A percentile compares a stretch with the other conserved stretches of the same genome.
Evolutionary conservation across 2,329 filamentous ascomycete genomes (phyloP).

Genomic region (Orbilia brochopaga): DNA sequence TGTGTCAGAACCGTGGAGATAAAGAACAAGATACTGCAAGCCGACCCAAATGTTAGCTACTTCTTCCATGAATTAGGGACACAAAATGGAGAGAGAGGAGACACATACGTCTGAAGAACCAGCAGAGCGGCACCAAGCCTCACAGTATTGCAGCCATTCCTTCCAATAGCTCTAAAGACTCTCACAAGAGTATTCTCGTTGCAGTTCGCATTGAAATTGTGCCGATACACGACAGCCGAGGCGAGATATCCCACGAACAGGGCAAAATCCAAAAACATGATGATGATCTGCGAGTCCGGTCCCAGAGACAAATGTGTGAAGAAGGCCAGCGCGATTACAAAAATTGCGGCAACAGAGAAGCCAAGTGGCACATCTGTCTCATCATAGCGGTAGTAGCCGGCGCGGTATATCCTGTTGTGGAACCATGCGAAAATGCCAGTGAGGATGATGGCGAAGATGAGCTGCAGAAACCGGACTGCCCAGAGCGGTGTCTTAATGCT

Average conservation of each 20-base stretch:
- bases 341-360: constrained; percentile 49
- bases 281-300: constrained; percentile 13
- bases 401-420: constrained; percentile 48
- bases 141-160: constrained; percentile 26
- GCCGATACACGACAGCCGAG: constrained; percentile 36
- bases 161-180: constrained; percentile 1
- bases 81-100: background rate
- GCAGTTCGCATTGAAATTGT: constrained; percentile 43
- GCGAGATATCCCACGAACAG: constrained; percentile 51
- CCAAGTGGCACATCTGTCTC: constrained; percentile 38
- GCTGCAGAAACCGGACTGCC: constrained; percentile 51
- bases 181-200: constrained; percentile 27
- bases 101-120: constrained; percentile 47
- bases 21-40: constrained; percentile 24
- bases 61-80: background rate
- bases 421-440: constrained; percentile 52
- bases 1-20: constrained; percentile 14
- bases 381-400: constrained; percentile 14
- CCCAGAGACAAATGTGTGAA: constrained; percentile 42
- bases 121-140: constrained; percentile 43
- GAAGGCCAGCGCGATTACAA: constrained; percentile 46
- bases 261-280: constrained; percentile 46
- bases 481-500: constrained; percentile 26
- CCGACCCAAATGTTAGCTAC: background rate
- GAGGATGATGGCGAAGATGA: constrained; percentile 52